These are phyloP conservation scores for Vachellia collinsii DNA, from an alignment of 306 rosid species.

Conservation along the genomic window DNA sequence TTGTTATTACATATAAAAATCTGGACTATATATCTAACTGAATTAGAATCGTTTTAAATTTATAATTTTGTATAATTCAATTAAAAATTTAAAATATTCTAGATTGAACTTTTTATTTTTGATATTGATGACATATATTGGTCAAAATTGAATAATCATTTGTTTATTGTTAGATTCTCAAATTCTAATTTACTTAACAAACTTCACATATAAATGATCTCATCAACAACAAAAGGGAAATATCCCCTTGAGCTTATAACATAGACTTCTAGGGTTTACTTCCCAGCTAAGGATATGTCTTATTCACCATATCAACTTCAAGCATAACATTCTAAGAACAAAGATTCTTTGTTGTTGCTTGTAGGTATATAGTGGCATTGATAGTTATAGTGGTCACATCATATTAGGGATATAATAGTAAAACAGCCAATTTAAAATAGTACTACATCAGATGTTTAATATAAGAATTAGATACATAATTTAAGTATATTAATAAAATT, in stretches of 20 bases:
- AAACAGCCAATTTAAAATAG: too few relatives aligned
- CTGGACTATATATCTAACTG: not conserved
- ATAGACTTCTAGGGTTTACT: constrained; percentile 17
- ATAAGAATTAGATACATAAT: too few relatives aligned
- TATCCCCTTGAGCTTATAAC: constrained; percentile 16
- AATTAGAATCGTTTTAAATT: too few relatives aligned
- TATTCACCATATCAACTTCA: constrained; percentile 11
- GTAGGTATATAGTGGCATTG: not conserved
- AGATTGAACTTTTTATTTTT: not conserved
- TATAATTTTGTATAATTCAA: not conserved
- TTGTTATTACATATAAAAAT: not conserved
- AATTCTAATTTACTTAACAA: not conserved
- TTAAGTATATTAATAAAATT: too few relatives aligned
- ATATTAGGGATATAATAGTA: too few relatives aligned
- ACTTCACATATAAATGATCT: not conserved
- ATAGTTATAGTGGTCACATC: too few relatives aligned
- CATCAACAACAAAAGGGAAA: not conserved
- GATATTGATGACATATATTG: not conserved
- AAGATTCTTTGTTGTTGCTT: not conserved
- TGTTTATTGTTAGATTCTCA: not conserved
- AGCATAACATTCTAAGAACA: not conserved
- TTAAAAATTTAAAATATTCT: not conserved
- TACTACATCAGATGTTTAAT: too few relatives aligned
- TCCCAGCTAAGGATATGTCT: constrained; percentile 7
- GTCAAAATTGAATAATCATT: not conserved